phyloP scores from a whole-genome alignment of 106 monocot genomes.

The Narthecium ossifragum region DNA sequence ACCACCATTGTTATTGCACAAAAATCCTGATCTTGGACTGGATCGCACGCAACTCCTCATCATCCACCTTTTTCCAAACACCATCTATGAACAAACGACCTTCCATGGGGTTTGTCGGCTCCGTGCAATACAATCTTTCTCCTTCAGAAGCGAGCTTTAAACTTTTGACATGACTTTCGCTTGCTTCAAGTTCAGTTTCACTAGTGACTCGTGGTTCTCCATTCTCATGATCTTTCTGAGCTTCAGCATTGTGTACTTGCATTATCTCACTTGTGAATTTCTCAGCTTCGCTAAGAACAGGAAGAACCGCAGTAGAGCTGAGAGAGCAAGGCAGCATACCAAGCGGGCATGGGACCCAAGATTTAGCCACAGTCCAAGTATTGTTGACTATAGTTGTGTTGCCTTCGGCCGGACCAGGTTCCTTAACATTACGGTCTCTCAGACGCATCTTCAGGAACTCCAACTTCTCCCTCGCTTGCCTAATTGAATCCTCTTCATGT shows the following conservation, averaged over 20 bases:
- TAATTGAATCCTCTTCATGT: conserved; percentile 35
- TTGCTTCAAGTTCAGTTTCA: conserved; percentile 5
- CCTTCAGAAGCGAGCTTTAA: conserved; percentile 9
- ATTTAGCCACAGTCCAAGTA: conserved; percentile 55
- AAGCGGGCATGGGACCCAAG: conserved; percentile 76
- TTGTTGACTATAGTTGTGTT: conserved; percentile 7
- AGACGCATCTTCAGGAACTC: conserved; percentile 25
- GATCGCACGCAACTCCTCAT: conserved; percentile 54
- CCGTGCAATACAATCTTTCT: conserved; percentile 1
- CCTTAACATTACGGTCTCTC: conserved; percentile 5
- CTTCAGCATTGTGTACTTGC: not conserved
- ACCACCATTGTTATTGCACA: conserved; percentile 7
- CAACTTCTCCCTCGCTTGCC: conserved; percentile 41
- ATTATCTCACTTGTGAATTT: not conserved
- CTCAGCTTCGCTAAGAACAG: conserved; percentile 29
- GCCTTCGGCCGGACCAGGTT: not conserved
- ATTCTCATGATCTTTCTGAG: not conserved
- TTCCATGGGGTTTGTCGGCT: conserved; percentile 25
- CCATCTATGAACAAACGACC: conserved; percentile 59
- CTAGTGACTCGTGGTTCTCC: conserved; percentile 11
- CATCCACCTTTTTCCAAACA: conserved; percentile 57
- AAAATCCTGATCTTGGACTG: conserved; percentile 46
- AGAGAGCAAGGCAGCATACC: conserved; percentile 75
- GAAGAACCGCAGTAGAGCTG: conserved; percentile 50
- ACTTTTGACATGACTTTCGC: conserved; percentile 22